phyloP scores from a whole-genome alignment of 2,329 filamentous ascomycete species.

The Talaromyces sp. region DNA sequence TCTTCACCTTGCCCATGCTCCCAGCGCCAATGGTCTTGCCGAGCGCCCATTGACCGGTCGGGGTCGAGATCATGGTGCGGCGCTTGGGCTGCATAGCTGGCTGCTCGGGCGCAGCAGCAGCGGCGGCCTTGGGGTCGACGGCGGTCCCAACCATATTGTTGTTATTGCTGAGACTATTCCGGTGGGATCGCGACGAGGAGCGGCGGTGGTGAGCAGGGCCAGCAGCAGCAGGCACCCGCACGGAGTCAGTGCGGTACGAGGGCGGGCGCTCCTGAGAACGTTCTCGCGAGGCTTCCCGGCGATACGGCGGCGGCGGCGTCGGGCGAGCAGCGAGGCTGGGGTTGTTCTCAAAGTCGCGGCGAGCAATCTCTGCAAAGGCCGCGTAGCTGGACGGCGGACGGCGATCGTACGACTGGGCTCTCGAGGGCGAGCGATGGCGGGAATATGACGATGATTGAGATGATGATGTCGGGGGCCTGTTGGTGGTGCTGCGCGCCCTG shows the following conservation, averaged over 20 bases:
- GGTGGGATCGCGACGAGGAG: conserved; percentile 38
- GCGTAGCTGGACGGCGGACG: conserved; percentile 44
- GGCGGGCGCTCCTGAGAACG: conserved; percentile 41
- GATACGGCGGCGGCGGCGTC: conserved; percentile 45
- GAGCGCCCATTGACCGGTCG: conserved; percentile 87
- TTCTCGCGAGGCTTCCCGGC: conserved; percentile 63
- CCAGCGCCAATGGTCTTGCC: conserved; percentile 96
- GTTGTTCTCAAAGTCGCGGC: conserved; percentile 67
- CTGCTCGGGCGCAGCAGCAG: conserved; percentile 49
- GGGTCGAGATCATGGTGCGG: conserved; percentile 80
- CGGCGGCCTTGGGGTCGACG: conserved; percentile 50
- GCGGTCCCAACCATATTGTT: conserved; percentile 43
- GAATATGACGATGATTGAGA: conserved; percentile 20
- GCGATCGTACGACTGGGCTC: conserved; percentile 40
- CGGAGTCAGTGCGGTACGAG: conserved; percentile 53
- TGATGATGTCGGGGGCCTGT: conserved; percentile 32
- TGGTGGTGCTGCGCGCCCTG: conserved; percentile 43
- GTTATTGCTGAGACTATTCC: conserved; percentile 30
- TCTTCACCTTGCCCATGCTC: conserved; percentile 98
- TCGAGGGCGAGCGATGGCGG: conserved; percentile 31
- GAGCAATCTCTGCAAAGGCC: conserved; percentile 51
- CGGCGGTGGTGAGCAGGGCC: conserved; percentile 23
- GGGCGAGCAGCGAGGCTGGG: conserved; percentile 52
- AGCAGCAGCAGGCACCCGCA: conserved; percentile 29
- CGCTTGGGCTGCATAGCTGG: conserved; percentile 47